phyloP scores from a whole-genome alignment of 495 filamentous ascomycete species.

The Podospora comata region DNA sequence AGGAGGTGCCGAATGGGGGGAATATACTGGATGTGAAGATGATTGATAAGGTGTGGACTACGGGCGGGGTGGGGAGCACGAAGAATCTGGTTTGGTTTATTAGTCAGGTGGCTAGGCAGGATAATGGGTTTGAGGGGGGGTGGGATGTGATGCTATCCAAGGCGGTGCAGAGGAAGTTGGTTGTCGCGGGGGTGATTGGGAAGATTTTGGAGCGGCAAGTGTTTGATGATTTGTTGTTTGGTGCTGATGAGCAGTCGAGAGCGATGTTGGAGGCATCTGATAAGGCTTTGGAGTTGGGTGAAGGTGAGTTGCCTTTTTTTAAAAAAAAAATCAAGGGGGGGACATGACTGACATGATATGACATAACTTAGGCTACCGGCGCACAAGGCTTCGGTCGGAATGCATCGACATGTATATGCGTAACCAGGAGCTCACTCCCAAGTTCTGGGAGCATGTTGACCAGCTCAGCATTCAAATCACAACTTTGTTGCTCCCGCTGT shows the following conservation, averaged over 20 bases:
- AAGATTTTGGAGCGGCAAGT: conserved; percentile 43
- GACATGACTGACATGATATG: not conserved
- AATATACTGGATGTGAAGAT: not conserved
- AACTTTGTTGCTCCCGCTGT: conserved; percentile 41
- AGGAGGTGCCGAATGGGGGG: not conserved
- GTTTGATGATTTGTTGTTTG: conserved; percentile 46
- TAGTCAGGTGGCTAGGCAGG: conserved; percentile 36
- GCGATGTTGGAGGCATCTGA: conserved; percentile 39
- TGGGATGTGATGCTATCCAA: conserved; percentile 43
- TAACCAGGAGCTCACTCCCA: conserved; percentile 29
- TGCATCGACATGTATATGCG: conserved; percentile 30
- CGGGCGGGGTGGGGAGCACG: not conserved
- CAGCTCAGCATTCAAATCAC: conserved; percentile 39
- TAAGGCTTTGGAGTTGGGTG: conserved; percentile 28
- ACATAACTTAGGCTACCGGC: conserved; percentile 37
- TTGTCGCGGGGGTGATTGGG: conserved; percentile 42
- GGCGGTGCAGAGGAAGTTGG: conserved; percentile 34
- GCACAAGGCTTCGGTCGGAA: conserved; percentile 38
- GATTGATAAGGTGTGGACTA: not conserved
- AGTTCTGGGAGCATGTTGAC: conserved; percentile 45
- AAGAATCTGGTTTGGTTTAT: conserved; percentile 27
- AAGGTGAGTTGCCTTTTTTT: conserved; percentile 40
- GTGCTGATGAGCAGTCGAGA: conserved; percentile 29
- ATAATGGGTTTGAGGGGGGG: conserved; percentile 28
- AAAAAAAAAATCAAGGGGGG: not conserved